Conservation (phyloP, 495 filamentous ascomycete genomes). For the Sphaerosporella brunnea region DNA sequence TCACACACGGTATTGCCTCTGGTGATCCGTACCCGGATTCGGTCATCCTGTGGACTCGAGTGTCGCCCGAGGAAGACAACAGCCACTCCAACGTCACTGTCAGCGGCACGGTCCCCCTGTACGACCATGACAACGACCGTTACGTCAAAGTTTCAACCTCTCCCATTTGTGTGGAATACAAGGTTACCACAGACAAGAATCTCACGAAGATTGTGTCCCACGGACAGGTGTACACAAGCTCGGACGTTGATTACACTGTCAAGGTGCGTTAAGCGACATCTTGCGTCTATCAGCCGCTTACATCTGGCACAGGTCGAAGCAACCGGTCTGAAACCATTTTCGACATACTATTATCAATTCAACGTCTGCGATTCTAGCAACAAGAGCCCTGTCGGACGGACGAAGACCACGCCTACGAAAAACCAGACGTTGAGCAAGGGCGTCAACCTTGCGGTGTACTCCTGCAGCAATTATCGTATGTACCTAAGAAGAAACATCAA, state of each 20-base stretch:
- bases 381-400: slow-evolving; percentile 34
- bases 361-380: slow-evolving; percentile 34
- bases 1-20: slow-evolving; percentile 54
- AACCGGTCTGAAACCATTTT: slow-evolving; percentile 37
- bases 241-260: slow-evolving; percentile 52
- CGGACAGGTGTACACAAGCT: slow-evolving; percentile 42
- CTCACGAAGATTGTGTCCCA: slow-evolving; percentile 29
- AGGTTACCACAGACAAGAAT: slow-evolving; percentile 29
- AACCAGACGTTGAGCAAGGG: slow-evolving; percentile 28
- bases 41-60: slow-evolving; percentile 52
- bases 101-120: slow-evolving; percentile 33
- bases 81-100: slow-evolving; percentile 40
- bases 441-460: slow-evolving; percentile 38
- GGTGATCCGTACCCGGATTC: slow-evolving; percentile 48
- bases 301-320: slow-evolving; percentile 37
- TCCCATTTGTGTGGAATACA: slow-evolving; percentile 44
- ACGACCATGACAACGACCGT: slow-evolving; percentile 37
- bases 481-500: too few species aligned
- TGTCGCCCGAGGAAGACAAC: slow-evolving; percentile 34
- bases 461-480: slow-evolving; percentile 40
- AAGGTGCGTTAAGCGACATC: slow-evolving; percentile 31
- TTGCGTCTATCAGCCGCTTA: not conserved
- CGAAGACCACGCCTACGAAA: slow-evolving; percentile 36
- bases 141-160: slow-evolving; percentile 36
- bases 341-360: slow-evolving; percentile 43